Evolutionary conservation across 352 stramenopile genomes (phyloP).

Genomic region (Aphanomyces invadans): DNA sequence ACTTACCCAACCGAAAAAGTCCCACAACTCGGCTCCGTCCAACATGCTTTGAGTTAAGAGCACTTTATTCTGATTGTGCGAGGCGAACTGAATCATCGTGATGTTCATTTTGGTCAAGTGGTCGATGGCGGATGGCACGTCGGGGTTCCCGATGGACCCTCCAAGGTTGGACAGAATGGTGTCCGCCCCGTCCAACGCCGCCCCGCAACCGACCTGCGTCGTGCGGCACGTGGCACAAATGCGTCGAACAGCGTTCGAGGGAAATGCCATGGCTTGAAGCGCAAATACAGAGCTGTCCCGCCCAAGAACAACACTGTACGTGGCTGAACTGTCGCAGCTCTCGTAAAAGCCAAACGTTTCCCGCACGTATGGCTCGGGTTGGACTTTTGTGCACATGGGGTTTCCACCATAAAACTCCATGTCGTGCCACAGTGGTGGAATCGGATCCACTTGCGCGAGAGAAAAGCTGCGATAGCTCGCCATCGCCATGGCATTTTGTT

Average conservation of each 20-base stretch:
- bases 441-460: neutral
- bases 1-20: slow-evolving; percentile 6
- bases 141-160: neutral
- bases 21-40: neutral
- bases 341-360: slow-evolving; percentile 15
- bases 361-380: neutral
- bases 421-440: neutral
- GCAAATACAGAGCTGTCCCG: slow-evolving; percentile 8
- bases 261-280: neutral
- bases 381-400: slow-evolving; percentile 4
- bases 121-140: neutral
- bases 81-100: slow-evolving; percentile 9
- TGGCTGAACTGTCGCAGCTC: neutral
- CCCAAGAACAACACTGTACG: neutral
- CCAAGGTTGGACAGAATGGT: neutral
- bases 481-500: neutral
- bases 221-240: neutral
- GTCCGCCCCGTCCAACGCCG: neutral
- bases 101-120: neutral
- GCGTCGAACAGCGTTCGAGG: too few relatives aligned
- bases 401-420: slow-evolving; percentile 7
- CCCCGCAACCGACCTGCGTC: neutral
- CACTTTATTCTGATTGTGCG: neutral
- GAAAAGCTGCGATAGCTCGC: neutral
- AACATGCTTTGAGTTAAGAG: slow-evolving; percentile 2